A percentile compares a stretch with the other conserved stretches of the same genome.
Conservation (phyloP, 371 early-diverging fungal species). For the Rhizomucor pusillus region DNA sequence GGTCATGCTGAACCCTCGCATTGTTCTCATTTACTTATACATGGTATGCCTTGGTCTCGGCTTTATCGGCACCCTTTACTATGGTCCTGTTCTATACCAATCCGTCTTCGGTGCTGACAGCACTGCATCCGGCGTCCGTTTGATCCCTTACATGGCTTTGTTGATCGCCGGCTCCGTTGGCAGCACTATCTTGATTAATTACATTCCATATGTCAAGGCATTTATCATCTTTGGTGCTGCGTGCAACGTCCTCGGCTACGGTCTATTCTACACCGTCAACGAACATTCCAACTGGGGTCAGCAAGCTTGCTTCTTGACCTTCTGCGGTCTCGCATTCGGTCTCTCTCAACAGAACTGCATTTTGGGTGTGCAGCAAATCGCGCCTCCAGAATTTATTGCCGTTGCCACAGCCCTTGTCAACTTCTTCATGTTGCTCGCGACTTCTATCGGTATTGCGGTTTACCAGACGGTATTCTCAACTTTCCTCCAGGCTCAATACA, state of each 20-base stretch:
- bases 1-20: constrained; percentile 14
- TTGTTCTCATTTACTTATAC: constrained; percentile 12
- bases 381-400: constrained; percentile 55
- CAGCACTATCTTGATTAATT: constrained; percentile 18
- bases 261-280: constrained; percentile 37
- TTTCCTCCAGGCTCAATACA: constrained; percentile 20
- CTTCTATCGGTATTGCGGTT: constrained; percentile 38
- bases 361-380: constrained; percentile 57
- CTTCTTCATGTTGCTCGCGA: constrained; percentile 42
- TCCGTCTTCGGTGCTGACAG: constrained; percentile 40
- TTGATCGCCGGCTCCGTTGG: constrained; percentile 38
- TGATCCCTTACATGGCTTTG: constrained; percentile 43
- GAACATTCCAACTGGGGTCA: constrained; percentile 30
- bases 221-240: constrained; percentile 29
- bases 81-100: constrained; percentile 62
- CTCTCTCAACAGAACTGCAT: constrained; percentile 63
- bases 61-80: constrained; percentile 71
- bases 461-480: constrained; percentile 31
- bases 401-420: constrained; percentile 53
- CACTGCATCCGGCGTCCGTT: constrained; percentile 38
- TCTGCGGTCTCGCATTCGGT: constrained; percentile 56
- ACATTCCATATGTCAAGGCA: constrained; percentile 25
- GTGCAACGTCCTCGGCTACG: constrained; percentile 36
- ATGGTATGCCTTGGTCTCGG: constrained; percentile 59
- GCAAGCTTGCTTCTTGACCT: constrained; percentile 40